Conservation (phyloP, 352 stramenopile species). For the Phytophthora sansomeana region DNA sequence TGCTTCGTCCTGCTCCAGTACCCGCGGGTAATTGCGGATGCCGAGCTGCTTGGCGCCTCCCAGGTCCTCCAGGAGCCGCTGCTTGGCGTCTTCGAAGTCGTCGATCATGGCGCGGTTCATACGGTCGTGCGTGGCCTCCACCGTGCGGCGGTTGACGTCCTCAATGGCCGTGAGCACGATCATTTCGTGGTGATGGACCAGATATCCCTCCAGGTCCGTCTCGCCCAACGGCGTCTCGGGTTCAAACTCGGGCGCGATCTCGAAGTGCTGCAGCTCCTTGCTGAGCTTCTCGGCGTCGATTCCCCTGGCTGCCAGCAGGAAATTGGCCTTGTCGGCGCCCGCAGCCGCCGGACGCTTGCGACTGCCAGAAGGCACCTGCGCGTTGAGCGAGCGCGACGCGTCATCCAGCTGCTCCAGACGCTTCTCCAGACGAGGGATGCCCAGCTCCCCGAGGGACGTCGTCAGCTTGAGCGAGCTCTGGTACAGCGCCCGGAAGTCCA, state of each 20-base stretch:
- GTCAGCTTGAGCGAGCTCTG: conserved; percentile 90
- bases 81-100: conserved; percentile 83
- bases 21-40: conserved; percentile 76
- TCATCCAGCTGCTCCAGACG: conserved; percentile 85
- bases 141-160: conserved; percentile 82
- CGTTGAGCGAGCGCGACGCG: conserved; percentile 61
- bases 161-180: conserved; percentile 92
- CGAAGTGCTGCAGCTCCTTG: conserved; percentile 82
- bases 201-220: conserved; percentile 88
- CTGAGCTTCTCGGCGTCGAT: conserved; percentile 91
- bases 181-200: conserved; percentile 93
- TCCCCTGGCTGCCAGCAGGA: conserved; percentile 82
- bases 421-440: conserved; percentile 82
- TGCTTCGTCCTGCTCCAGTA: conserved; percentile 50
- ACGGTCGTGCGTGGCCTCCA: conserved; percentile 81
- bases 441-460: conserved; percentile 74
- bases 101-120: conserved; percentile 91
- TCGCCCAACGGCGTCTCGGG: conserved; percentile 83
- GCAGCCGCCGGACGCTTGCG: conserved; percentile 63
- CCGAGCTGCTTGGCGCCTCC: conserved; percentile 72
- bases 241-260: conserved; percentile 80
- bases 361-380: conserved; percentile 30
- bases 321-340: conserved; percentile 78
- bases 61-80: conserved; percentile 77
- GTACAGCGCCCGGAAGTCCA: conserved; percentile 89